These are phyloP conservation scores for Fermentozyma sake DNA, from an alignment of 1,139 yeast species.

Conservation along the genomic window DNA sequence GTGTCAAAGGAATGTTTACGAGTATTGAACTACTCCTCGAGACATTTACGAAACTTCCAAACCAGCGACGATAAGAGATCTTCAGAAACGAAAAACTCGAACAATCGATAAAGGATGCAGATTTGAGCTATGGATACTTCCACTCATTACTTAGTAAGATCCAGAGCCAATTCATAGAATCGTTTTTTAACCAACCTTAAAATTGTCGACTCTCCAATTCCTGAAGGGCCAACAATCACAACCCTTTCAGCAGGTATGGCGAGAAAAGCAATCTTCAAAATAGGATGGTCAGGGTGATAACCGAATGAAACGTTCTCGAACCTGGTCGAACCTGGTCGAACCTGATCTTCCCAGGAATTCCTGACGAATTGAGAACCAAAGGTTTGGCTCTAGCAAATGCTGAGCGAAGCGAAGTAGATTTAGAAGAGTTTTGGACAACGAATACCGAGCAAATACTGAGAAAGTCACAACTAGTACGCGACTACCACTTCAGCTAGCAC, in stretches of 20 bases:
- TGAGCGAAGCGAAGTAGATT: too few relatives aligned
- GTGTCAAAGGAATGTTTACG: constrained; percentile 78
- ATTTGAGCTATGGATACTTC: constrained; percentile 59
- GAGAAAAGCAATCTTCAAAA: constrained; percentile 74
- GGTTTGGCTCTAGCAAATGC: constrained; percentile 40
- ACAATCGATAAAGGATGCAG: constrained; percentile 53
- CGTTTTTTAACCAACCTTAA: constrained; percentile 74
- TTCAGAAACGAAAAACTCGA: constrained; percentile 54
- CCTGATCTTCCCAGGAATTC: constrained; percentile 61
- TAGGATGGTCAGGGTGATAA: constrained; percentile 84
- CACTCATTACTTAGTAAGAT: constrained; percentile 47
- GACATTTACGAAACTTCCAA: constrained; percentile 77
- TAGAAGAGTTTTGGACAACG: too few relatives aligned
- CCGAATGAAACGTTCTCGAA: constrained; percentile 95
- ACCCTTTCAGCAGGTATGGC: constrained; percentile 89
- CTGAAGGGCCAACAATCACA: constrained; percentile 93
- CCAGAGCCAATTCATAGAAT: constrained; percentile 45
- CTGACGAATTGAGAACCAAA: constrained; percentile 28
- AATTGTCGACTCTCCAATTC: constrained; percentile 92
- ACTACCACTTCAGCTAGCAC: too few relatives aligned
- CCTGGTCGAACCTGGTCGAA: too few relatives aligned
- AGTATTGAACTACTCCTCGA: constrained; percentile 76
- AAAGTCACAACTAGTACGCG: too few relatives aligned
- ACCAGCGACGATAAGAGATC: constrained; percentile 60
- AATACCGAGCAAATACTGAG: too few relatives aligned